A percentile compares a stretch with the other conserved stretches of the same genome.
Conservation (phyloP, 1,139 yeast species). For the Debaryomycetaceae sp. region DNA sequence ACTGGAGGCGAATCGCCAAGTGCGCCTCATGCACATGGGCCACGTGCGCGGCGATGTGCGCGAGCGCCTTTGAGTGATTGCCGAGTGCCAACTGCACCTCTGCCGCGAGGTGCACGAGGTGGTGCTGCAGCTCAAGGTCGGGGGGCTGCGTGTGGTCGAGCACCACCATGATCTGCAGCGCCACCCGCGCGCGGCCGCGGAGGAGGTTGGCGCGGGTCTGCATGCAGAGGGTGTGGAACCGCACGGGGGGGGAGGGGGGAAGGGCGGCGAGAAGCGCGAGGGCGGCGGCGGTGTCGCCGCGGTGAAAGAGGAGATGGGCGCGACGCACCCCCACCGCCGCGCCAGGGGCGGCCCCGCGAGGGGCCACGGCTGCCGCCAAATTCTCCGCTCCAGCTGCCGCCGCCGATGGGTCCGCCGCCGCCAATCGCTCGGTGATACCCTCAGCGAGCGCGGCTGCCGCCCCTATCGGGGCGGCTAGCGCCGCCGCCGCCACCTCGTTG, state of each 20-base stretch:
- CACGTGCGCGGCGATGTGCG: conserved; percentile 26
- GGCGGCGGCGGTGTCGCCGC: conserved; percentile 38
- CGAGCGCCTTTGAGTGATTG: conserved; percentile 33
- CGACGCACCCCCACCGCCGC: conserved; percentile 34
- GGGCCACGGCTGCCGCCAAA: conserved; percentile 24
- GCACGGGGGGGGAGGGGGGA: too few relatives aligned
- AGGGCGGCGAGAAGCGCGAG: conserved; percentile 24
- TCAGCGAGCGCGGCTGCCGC: too few relatives aligned
- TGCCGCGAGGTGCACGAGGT: conserved; percentile 22
- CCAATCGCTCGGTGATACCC: too few relatives aligned
- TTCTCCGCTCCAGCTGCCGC: not conserved
- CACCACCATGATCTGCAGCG: conserved; percentile 19
- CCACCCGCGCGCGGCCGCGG: conserved; percentile 29
- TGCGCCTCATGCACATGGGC: conserved; percentile 18
- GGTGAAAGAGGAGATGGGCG: conserved; percentile 27
- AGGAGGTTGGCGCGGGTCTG: conserved; percentile 32
- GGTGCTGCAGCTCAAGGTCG: conserved; percentile 29
- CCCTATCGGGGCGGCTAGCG: not conserved
- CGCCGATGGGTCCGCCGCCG: not conserved
- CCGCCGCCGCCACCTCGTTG: conserved; percentile 36
- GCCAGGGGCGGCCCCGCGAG: too few relatives aligned
- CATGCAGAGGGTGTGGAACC: too few relatives aligned
- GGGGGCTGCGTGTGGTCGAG: conserved; percentile 22
- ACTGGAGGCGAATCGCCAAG: conserved; percentile 38
- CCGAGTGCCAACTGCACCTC: conserved; percentile 26